phyloP scores from a whole-genome alignment of 768 basidiomycete species.

The Tulasnella calospora region DNA sequence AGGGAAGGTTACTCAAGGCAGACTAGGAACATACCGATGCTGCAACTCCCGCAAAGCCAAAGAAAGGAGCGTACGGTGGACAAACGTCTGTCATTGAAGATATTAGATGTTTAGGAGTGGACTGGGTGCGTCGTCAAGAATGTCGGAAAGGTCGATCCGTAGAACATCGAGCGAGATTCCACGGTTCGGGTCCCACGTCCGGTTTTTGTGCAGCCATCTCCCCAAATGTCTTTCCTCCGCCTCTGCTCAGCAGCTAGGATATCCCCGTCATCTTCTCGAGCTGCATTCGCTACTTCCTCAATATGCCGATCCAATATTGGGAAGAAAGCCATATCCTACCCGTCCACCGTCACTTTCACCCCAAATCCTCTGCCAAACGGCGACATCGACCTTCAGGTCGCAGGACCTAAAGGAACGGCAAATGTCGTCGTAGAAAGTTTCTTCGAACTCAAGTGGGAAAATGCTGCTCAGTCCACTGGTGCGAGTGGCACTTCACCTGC shows the following conservation, averaged over 20 bases:
- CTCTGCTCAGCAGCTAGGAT: conserved; percentile 7
- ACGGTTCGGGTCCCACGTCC: conserved; percentile 5
- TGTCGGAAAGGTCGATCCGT: conserved; percentile 14
- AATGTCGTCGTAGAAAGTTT: conserved; percentile 35
- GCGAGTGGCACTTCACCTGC: conserved; percentile 37
- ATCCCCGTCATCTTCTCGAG: not conserved
- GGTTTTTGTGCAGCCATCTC: conserved; percentile 7
- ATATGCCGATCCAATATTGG: conserved; percentile 44
- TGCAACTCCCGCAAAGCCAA: conserved; percentile 96
- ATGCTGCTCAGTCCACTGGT: not conserved
- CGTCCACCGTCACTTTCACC: conserved; percentile 44
- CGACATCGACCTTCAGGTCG: conserved; percentile 46
- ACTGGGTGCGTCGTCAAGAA: not conserved
- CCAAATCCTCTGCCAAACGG: conserved; percentile 33
- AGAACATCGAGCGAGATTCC: not conserved
- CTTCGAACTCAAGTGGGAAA: conserved; percentile 18
- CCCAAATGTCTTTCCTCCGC: conserved; percentile 6
- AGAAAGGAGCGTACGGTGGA: conserved; percentile 95
- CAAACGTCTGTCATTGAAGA: conserved; percentile 45
- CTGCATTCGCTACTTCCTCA: conserved; percentile 10
- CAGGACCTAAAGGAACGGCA: conserved; percentile 53
- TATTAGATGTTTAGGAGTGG: conserved; percentile 9
- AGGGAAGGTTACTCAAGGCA: not conserved
- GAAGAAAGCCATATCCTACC: conserved; percentile 50
- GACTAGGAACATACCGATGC: conserved; percentile 59